A percentile compares a stretch with the other conserved stretches of the same genome.
Evolutionary conservation across 345 rosid species (phyloP).

Genomic region (Aurinia saxatilis): DNA sequence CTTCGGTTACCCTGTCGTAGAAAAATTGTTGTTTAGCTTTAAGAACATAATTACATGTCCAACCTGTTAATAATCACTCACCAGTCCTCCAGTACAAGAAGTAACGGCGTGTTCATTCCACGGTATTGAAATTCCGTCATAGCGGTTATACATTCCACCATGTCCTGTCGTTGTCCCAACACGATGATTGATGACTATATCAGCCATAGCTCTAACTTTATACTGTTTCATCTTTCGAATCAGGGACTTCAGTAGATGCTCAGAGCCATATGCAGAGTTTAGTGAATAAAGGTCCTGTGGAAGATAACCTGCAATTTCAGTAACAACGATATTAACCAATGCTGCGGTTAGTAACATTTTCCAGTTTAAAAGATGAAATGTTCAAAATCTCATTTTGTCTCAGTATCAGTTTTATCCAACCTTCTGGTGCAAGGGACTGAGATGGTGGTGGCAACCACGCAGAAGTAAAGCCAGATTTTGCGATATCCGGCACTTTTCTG

Average conservation of each 20-base stretch:
- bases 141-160: conserved; percentile 80
- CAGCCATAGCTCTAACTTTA: conserved; percentile 91
- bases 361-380: neutral
- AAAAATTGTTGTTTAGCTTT: neutral
- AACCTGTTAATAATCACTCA: conserved; percentile 24
- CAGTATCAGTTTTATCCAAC: conserved; percentile 27
- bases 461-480: conserved; percentile 83
- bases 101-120: conserved; percentile 92
- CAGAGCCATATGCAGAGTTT: conserved; percentile 80
- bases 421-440: conserved; percentile 77
- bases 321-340: neutral
- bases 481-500: conserved; percentile 55
- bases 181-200: conserved; percentile 90
- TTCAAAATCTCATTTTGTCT: neutral
- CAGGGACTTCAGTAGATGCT: conserved; percentile 52
- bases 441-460: conserved; percentile 85
- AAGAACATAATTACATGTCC: neutral
- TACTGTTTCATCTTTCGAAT: conserved; percentile 66
- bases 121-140: conserved; percentile 72
- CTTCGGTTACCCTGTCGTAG: conserved; percentile 60
- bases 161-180: conserved; percentile 77
- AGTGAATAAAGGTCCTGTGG: conserved; percentile 81
- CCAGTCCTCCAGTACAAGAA: conserved; percentile 85
- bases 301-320: conserved; percentile 60
- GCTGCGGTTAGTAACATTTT: neutral